Conservation (phyloP, 2,329 filamentous ascomycete species). For the Alternaria ventricosa region DNA sequence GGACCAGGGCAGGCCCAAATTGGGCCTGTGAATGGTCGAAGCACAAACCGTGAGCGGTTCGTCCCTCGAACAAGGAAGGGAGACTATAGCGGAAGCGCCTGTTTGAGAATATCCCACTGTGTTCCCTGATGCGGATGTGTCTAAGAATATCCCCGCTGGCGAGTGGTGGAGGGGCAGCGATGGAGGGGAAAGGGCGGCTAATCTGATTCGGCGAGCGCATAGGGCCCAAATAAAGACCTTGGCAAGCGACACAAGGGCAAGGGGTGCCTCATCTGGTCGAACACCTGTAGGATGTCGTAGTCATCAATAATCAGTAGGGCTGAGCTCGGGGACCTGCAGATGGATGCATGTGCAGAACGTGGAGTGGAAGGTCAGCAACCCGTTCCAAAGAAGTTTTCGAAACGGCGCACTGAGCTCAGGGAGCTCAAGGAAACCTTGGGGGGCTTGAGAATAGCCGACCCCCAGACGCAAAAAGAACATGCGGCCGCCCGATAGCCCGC, state of each 20-base stretch:
- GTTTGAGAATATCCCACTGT: constrained; percentile 39
- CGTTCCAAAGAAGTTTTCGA: constrained; percentile 14
- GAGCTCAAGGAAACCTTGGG: background rate
- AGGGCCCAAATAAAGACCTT: constrained; percentile 36
- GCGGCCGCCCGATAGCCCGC: constrained; percentile 9
- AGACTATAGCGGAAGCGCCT: constrained; percentile 43
- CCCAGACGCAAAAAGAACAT: constrained; percentile 2
- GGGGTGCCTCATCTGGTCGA: constrained; percentile 17
- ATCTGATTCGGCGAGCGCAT: constrained; percentile 36
- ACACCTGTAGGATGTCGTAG: constrained; percentile 23
- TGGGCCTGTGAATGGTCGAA: constrained; percentile 41
- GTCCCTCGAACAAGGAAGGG: constrained; percentile 30
- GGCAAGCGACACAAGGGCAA: constrained; percentile 24
- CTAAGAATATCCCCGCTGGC: constrained; percentile 46
- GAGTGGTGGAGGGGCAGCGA: constrained; percentile 29
- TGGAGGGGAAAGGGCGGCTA: constrained; percentile 38
- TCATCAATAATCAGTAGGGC: constrained; percentile 41
- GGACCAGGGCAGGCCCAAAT: constrained; percentile 30
- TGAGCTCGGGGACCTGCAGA: constrained; percentile 37
- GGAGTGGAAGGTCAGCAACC: constrained; percentile 24
- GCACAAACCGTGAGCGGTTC: constrained; percentile 31
- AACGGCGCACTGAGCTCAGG: background rate
- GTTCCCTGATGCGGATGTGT: constrained; percentile 42
- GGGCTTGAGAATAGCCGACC: constrained; percentile 8
- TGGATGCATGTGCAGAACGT: constrained; percentile 9